Evolutionary conservation across 2,329 filamentous ascomycete species (phyloP), one percentile per base, ranked within the genome.

Genomic region (Penicillium sp.): DNA sequence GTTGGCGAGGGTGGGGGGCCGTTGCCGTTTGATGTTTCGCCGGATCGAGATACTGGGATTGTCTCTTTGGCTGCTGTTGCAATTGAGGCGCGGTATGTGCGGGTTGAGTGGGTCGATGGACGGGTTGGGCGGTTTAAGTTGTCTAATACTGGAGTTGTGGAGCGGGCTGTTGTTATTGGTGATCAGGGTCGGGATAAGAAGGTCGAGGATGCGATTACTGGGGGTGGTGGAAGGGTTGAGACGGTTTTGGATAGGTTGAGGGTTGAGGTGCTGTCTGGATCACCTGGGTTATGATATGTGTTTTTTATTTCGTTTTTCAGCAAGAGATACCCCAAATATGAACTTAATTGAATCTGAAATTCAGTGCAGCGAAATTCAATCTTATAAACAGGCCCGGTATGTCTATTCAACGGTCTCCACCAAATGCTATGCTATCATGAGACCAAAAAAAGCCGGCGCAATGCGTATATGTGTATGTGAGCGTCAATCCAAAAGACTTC

Each of bases 81-180:
- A 13, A 49, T 75, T 32, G 77, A 79, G 59, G 68, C 74, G 16
- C 66, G 72, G 35, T 77, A 78, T 66, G 65, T 77, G 26, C 71
- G 76, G 11, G 44, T 79, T 16, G 71, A 78, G 56, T 79, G 76
- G 76, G 65, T 63, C 13, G 75, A 78, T 65, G 76, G 75, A 5
- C 71, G 73, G 5, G 71, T 79, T 29, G 77, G 76, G 4, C 66
- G 74, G 40, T 72, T 79, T 42, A 76, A 75, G 56, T 61, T 79
- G 24, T 74, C 74, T 3, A 71, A 74, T 62, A 56, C 66, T 9
- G 77, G 77, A 4, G 50, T 66, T 34, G 69, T 79, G 31, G 74
- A 78, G 54, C 65, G 74, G 11, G 76, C 74, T 4, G 73, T 78
- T 44, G 72, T 79, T 14, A 72, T 78, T 60, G 75, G 74, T 2